A percentile compares a stretch with the other conserved stretches of the same genome.
Conservation (phyloP, 306 rosid genomes). For the Glycyrrhiza uralensis region DNA sequence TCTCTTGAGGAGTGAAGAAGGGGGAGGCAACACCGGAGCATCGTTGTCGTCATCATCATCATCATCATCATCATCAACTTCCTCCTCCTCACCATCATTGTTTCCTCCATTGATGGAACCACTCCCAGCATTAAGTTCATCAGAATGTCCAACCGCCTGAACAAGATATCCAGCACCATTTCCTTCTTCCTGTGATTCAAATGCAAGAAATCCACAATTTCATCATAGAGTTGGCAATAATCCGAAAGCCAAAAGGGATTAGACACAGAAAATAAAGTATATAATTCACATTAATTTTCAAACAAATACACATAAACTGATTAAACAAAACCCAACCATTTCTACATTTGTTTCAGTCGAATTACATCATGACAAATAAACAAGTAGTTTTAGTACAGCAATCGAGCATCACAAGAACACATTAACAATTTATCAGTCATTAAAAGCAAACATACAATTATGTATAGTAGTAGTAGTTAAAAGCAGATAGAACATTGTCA, state of each 20-base stretch:
- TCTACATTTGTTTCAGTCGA: not conserved
- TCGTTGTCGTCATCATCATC: slow-evolving; percentile 57
- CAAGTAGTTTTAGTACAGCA: not conserved
- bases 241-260: not conserved
- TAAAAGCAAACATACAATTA: not conserved
- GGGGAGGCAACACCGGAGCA: slow-evolving; percentile 54
- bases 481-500: too few relatives aligned
- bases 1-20: slow-evolving; percentile 53
- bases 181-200: slow-evolving; percentile 68
- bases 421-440: not conserved
- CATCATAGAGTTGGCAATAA: not conserved
- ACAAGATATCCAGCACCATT: slow-evolving; percentile 68
- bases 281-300: not conserved
- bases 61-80: slow-evolving; percentile 55
- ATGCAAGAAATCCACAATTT: not conserved
- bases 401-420: not conserved
- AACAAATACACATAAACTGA: not conserved
- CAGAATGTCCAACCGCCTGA: slow-evolving; percentile 68
- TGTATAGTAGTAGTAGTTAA: too few relatives aligned
- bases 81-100: slow-evolving; percentile 52
- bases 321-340: not conserved
- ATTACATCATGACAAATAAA: not conserved
- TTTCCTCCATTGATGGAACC: slow-evolving; percentile 45
- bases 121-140: slow-evolving; percentile 45
- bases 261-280: not conserved